Percentiles rank a stretch among this genome's conserved stretches.
These are phyloP conservation scores for Talaromyces sp. DNA, from an alignment of 2,329 filamentous ascomycete genomes.

Conservation along the genomic window DNA sequence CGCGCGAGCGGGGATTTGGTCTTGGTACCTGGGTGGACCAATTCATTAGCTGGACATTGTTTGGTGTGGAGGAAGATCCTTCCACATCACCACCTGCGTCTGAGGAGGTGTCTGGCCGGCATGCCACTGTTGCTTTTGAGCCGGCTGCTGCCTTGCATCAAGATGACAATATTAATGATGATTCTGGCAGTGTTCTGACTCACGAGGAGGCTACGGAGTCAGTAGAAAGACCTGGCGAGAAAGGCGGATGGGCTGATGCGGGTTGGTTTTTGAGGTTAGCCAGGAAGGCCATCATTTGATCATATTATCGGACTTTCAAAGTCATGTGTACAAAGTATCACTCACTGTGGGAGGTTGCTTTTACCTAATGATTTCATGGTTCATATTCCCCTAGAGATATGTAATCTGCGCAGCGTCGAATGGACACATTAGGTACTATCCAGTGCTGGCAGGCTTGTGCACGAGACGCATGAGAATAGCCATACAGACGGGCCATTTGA, in stretches of 20 bases:
- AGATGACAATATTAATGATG: background rate
- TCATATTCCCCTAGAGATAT: no score
- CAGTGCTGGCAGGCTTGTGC: background rate
- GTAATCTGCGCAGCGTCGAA: background rate
- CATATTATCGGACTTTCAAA: background rate
- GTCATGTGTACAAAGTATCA: background rate
- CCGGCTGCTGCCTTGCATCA: background rate
- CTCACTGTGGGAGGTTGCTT: background rate
- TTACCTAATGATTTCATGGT: background rate
- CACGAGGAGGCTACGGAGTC: constrained; percentile 25
- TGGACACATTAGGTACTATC: background rate
- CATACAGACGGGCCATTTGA: background rate
- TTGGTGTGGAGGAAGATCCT: constrained; percentile 51
- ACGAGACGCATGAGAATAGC: background rate
- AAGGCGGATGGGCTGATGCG: constrained; percentile 56
- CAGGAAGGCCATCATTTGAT: constrained; percentile 27
- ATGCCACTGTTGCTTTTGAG: constrained; percentile 10
- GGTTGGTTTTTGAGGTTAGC: constrained; percentile 56
- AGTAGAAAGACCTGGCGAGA: constrained; percentile 35
- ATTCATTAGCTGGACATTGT: constrained; percentile 56
- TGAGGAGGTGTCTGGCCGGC: constrained; percentile 23
- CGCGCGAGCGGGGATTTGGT: constrained; percentile 51
- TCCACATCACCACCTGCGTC: constrained; percentile 19
- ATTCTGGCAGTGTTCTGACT: constrained; percentile 24
- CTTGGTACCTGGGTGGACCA: constrained; percentile 56